Conservation (phyloP, 164 flowering plant genomes). For the Kalanchoe fedtschenkoi region DNA sequence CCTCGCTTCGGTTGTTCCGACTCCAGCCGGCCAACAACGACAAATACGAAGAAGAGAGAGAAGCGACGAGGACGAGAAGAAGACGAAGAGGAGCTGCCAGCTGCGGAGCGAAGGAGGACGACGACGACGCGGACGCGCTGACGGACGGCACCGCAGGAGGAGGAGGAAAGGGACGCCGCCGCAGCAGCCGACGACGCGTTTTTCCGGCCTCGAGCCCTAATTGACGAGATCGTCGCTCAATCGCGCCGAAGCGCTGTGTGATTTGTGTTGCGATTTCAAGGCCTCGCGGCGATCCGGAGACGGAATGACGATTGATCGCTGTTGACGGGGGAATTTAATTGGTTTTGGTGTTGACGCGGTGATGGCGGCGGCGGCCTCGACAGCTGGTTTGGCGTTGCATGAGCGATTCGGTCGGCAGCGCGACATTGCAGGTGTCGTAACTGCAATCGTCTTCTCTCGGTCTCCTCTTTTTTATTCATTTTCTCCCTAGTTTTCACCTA, state of each 20-base stretch:
- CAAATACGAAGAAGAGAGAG: background rate
- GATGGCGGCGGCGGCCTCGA: background rate
- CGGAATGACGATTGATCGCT: background rate
- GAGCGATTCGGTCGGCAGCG: background rate
- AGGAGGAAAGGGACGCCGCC: background rate
- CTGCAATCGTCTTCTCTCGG: background rate
- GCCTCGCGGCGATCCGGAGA: background rate
- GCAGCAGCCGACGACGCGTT: background rate
- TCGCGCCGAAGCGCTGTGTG: too few species aligned
- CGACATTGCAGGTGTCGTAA: too few species aligned
- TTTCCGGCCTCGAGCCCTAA: background rate
- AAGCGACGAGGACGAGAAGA: too few species aligned
- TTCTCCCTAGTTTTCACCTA: background rate
- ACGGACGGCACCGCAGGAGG: too few species aligned
- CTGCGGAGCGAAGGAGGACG: background rate
- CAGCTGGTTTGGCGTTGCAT: constrained; percentile 1
- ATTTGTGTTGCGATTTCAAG: background rate
- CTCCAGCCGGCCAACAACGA: background rate
- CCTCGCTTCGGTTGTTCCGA: constrained; percentile 13
- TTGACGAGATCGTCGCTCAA: background rate
- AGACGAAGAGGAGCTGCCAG: too few species aligned
- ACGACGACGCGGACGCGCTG: background rate
- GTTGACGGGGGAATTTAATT: background rate
- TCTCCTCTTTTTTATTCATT: background rate
- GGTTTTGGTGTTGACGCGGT: background rate